phyloP scores from a whole-genome alignment of 345 rosid genomes.

The Moringa oleifera region DNA sequence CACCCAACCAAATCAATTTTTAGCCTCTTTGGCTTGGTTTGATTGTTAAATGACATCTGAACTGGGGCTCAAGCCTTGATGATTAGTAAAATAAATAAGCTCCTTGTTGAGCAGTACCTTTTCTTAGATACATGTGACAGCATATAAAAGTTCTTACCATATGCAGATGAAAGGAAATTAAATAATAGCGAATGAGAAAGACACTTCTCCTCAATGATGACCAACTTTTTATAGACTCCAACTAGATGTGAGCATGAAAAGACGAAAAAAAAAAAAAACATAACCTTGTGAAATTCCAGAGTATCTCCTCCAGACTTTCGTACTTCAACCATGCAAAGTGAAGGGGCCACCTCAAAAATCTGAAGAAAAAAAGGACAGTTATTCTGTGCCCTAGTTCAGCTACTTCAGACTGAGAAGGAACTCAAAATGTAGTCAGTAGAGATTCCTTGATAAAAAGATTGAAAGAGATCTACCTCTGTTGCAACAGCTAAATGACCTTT shows the following conservation, averaged over 20 bases:
- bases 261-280: too few species aligned
- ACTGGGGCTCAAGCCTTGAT: background rate
- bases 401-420: slow-evolving; percentile 1
- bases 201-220: too few species aligned
- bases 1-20: too few species aligned
- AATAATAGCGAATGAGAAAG: too few species aligned
- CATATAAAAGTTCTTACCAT: background rate
- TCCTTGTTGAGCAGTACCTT: too few species aligned
- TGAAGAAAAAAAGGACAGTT: slow-evolving; percentile 17
- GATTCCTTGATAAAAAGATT: background rate
- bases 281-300: slow-evolving; percentile 97
- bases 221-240: too few species aligned
- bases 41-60: background rate
- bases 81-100: too few species aligned
- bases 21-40: background rate
- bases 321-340: slow-evolving; percentile 91
- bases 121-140: background rate
- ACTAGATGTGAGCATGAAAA: too few species aligned
- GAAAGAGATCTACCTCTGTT: slow-evolving; percentile 58
- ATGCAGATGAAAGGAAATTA: too few species aligned
- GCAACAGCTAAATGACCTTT: slow-evolving; percentile 95
- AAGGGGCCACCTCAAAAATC: slow-evolving; percentile 97
- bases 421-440: background rate
- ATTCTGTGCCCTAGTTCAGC: background rate
- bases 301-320: slow-evolving; percentile 96